A percentile compares a stretch with the other conserved stretches of the same genome.
These are phyloP conservation scores for Umbilicaria muhlenbergii DNA, from an alignment of 495 filamentous ascomycete species.

Conservation along the genomic window DNA sequence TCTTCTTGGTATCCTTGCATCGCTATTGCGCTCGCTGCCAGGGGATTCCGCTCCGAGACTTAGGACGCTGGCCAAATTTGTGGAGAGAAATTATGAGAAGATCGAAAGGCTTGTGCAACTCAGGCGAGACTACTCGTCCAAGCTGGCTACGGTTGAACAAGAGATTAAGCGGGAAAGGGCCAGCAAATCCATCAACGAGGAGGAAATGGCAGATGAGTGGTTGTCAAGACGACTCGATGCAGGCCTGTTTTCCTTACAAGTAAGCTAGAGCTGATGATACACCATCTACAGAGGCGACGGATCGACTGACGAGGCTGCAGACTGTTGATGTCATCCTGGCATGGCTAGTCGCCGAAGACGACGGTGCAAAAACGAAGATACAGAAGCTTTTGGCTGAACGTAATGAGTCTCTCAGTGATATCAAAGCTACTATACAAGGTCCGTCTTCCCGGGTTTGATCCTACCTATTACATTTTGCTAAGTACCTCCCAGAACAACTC, in stretches of 20 bases:
- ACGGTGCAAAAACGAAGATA: slow-evolving; percentile 56
- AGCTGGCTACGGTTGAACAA: slow-evolving; percentile 48
- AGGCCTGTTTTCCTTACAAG: slow-evolving; percentile 70
- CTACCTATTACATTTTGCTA: background rate
- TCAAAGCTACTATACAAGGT: slow-evolving; percentile 58
- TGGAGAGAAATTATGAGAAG: slow-evolving; percentile 88
- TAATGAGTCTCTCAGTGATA: slow-evolving; percentile 44
- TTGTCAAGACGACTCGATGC: slow-evolving; percentile 73
- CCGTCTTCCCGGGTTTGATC: slow-evolving; percentile 3
- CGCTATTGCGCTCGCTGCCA: slow-evolving; percentile 64
- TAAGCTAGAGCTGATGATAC: slow-evolving; percentile 7
- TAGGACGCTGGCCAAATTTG: slow-evolving; percentile 80
- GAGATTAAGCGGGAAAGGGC: slow-evolving; percentile 44
- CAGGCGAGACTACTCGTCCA: slow-evolving; percentile 52
- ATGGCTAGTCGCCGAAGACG: slow-evolving; percentile 88
- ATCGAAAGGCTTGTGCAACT: slow-evolving; percentile 52
- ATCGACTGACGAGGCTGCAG: slow-evolving; percentile 8
- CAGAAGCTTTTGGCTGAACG: slow-evolving; percentile 44
- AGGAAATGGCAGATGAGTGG: slow-evolving; percentile 61
- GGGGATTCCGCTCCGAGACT: slow-evolving; percentile 68
- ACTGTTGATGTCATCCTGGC: slow-evolving; percentile 78
- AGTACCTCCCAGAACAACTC: slow-evolving; percentile 5
- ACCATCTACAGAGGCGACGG: background rate
- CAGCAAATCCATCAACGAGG: slow-evolving; percentile 33
- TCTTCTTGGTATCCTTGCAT: slow-evolving; percentile 75